Percentiles rank a stretch among this genome's conserved stretches.
These are phyloP conservation scores for Saprolegnia parasitica DNA, from an alignment of 352 stramenopile genomes.

Conservation along the genomic window DNA sequence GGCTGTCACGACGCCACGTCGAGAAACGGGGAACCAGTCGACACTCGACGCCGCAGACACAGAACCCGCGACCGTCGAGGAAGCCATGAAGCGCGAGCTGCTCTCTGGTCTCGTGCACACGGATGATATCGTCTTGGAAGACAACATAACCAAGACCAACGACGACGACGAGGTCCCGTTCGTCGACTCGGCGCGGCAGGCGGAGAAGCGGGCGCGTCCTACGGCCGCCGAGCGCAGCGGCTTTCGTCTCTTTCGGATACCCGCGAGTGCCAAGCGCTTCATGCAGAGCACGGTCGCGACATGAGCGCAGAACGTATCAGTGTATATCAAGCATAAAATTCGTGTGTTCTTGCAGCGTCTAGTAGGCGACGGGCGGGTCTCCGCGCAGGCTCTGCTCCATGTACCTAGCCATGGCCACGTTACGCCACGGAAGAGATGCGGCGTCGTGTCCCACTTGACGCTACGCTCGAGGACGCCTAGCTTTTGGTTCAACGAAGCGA, in stretches of 20 bases:
- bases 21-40: slow-evolving; percentile 21
- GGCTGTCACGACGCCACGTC: not conserved
- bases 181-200: slow-evolving; percentile 15
- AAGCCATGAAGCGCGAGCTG: slow-evolving; percentile 19
- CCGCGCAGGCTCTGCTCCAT: not conserved
- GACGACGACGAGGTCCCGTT: not conserved
- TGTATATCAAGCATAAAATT: not conserved
- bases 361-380: not conserved
- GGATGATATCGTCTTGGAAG: slow-evolving; percentile 16
- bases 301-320: not conserved
- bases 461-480: slow-evolving; percentile 1
- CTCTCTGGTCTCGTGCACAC: not conserved
- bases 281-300: slow-evolving; percentile 19
- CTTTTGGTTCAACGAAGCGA: slow-evolving; percentile 1
- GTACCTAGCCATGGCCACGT: not conserved
- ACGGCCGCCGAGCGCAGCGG: slow-evolving; percentile 6
- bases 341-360: not conserved
- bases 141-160: not conserved
- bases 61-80: not conserved
- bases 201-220: slow-evolving; percentile 1
- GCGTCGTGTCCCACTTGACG: slow-evolving; percentile 3
- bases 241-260: slow-evolving; percentile 29
- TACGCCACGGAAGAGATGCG: not conserved
- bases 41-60: not conserved
- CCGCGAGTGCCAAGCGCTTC: slow-evolving; percentile 23